phyloP scores from a whole-genome alignment of 371 early-diverging fungal genomes.

The Fennellomyces sp. region DNA sequence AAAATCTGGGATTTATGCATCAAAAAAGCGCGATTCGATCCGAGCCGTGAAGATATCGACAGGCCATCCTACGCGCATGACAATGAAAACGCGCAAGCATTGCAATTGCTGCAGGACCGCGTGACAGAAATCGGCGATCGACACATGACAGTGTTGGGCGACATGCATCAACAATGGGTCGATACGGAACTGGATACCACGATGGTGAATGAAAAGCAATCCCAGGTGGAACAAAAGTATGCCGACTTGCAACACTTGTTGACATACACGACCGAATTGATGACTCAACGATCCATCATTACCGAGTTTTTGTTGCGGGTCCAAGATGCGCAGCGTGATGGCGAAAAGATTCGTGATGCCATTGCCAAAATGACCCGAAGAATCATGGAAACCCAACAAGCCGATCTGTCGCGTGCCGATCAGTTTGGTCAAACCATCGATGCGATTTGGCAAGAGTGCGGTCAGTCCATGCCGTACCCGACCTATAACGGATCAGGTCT shows the following conservation, averaged over 20 bases:
- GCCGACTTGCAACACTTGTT: slow-evolving; percentile 27
- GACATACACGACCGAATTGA: slow-evolving; percentile 32
- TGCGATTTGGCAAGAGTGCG: slow-evolving; percentile 36
- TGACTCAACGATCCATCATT: slow-evolving; percentile 38
- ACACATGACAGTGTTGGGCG: slow-evolving; percentile 6
- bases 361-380: slow-evolving; percentile 37
- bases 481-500: slow-evolving; percentile 25
- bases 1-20: slow-evolving; percentile 47
- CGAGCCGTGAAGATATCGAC: slow-evolving; percentile 34
- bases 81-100: slow-evolving; percentile 33
- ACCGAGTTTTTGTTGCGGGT: slow-evolving; percentile 42
- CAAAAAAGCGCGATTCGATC: slow-evolving; percentile 45
- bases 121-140: slow-evolving; percentile 26
- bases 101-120: slow-evolving; percentile 38
- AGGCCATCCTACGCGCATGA: slow-evolving; percentile 39
- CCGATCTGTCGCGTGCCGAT: slow-evolving; percentile 11
- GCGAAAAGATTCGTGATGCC: slow-evolving; percentile 42
- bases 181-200: slow-evolving; percentile 10
- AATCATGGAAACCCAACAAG: slow-evolving; percentile 31
- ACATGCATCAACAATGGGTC: background rate
- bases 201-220: slow-evolving; percentile 25
- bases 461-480: slow-evolving; percentile 31
- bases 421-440: slow-evolving; percentile 31
- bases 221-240: slow-evolving; percentile 29
- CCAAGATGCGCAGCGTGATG: slow-evolving; percentile 45